Conservation (phyloP, 305 asterid genomes). For the Withania somnifera region DNA sequence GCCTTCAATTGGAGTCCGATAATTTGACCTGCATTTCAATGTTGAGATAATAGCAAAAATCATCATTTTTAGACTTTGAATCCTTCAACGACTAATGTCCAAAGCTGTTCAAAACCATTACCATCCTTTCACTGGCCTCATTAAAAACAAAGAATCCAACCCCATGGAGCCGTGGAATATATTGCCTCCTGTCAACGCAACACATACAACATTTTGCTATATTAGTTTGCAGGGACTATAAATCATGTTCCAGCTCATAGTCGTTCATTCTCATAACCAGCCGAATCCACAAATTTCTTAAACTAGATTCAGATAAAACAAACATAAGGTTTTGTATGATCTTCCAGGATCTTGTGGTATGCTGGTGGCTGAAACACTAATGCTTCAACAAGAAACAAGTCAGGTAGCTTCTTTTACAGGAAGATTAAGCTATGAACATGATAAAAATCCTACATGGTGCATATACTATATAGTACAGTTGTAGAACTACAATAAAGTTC, state of each 20-base stretch:
- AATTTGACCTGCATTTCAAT: constrained; percentile 53
- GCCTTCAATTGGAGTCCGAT: constrained; percentile 81
- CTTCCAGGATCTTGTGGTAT: neutral
- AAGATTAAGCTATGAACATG: neutral
- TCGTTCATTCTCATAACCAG: neutral
- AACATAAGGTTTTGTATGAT: neutral
- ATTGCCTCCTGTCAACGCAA: constrained; percentile 64
- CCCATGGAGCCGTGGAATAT: constrained; percentile 94
- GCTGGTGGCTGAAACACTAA: neutral
- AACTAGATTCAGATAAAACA: neutral
- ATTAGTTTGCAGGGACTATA: neutral
- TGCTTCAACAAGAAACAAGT: neutral
- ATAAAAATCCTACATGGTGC: neutral
- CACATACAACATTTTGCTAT: neutral
- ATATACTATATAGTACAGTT: neutral
- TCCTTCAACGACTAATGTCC: neutral
- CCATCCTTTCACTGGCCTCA: constrained; percentile 98
- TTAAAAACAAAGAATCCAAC: constrained; percentile 70
- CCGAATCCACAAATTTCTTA: neutral
- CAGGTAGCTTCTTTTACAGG: neutral
- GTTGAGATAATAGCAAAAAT: neutral
- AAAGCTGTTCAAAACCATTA: constrained; percentile 12
- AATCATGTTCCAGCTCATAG: neutral
- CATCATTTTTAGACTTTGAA: neutral
- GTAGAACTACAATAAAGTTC: neutral